Conservation (phyloP, 257 asterid species). For the Scutellaria galericulata region DNA sequence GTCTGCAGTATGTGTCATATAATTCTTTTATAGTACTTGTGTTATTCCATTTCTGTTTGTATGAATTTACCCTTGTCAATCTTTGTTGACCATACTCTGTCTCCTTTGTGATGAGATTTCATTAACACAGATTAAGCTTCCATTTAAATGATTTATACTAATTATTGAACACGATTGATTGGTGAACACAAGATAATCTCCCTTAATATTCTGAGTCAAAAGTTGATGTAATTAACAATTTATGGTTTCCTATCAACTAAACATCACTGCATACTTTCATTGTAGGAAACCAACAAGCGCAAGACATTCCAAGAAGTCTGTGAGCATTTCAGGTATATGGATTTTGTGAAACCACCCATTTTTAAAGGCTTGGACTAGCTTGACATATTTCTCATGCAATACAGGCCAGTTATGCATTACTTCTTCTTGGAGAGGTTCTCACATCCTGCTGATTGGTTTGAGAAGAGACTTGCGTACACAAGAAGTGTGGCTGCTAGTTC, state of each 20-base stretch:
- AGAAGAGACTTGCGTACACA: slow-evolving; percentile 93
- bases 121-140: slow-evolving; percentile 15
- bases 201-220: slow-evolving; percentile 11
- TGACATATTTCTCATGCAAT: slow-evolving; percentile 36
- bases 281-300: slow-evolving; percentile 82
- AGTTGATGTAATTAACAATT: slow-evolving; percentile 22
- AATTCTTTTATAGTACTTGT: slow-evolving; percentile 32
- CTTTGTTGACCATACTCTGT: slow-evolving; percentile 2
- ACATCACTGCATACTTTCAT: slow-evolving; percentile 26
- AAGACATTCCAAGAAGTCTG: slow-evolving; percentile 87
- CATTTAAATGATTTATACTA: slow-evolving; percentile 12
- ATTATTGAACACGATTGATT: slow-evolving; percentile 7
- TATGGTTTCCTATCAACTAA: slow-evolving; percentile 11
- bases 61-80: slow-evolving; percentile 22
- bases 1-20: slow-evolving; percentile 57
- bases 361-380: slow-evolving; percentile 30
- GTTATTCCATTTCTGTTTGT: slow-evolving; percentile 29
- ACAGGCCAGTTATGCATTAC: slow-evolving; percentile 98
- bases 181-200: not conserved
- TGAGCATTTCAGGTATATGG: slow-evolving; percentile 71
- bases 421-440: slow-evolving; percentile 95
- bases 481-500: slow-evolving; percentile 99
- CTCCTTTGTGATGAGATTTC: not conserved
- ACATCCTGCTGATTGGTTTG: slow-evolving; percentile 97
- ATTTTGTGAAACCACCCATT: slow-evolving; percentile 31